Base-by-base conservation (phyloP, 352 stramenopile genomes). In the Thraustochytrium striatum region DNA sequence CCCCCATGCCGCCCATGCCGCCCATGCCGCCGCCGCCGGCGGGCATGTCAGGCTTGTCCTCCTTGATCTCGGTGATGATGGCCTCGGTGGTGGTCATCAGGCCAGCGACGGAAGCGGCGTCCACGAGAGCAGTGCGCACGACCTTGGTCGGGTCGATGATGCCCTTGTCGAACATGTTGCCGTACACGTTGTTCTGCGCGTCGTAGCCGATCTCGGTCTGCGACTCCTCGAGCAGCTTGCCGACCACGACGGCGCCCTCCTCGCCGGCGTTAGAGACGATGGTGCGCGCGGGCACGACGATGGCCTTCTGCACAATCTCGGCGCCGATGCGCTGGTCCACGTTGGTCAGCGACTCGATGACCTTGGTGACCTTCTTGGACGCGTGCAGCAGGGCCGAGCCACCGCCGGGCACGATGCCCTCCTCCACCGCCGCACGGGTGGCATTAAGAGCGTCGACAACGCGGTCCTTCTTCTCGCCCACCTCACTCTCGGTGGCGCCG, bases 381-480 rank as follows among this genome's bases (percentile, higher is more conserved):
- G 94, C 96, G 90, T 98, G 98, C 57, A 99, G 88, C 25, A 99
- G 88, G 0, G 96, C 96, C 73, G 93, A 95, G 83, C 97, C 97
- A 79, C 97, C 97, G 81, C 97, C 97, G 8, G 96, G 95, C 61
- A 99, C 96, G 72, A 99, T 99, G 57, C 97, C 97, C 85, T 99
- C 94, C 25, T 97, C 95, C 3, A 99, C 96, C 79, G 97, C 97
- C 3, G 97, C 96, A 79, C 95, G 93, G 52, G 96, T 99, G 65
- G 97, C 96, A 86, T 99, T 99, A 33, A 99, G 89, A n/a, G 97
- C 96, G 88, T 99, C 97, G 50, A 98, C 93, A 65, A 99, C 94
- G 82, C 97, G 93, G 87, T 99, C 96, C 90, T 99, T 99, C 94
- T 99, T 99, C 87, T 99, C 97, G 32, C 91, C 88, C 19, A 99